Conservation (phyloP, 768 basidiomycete species). For the Boletales sp. region DNA sequence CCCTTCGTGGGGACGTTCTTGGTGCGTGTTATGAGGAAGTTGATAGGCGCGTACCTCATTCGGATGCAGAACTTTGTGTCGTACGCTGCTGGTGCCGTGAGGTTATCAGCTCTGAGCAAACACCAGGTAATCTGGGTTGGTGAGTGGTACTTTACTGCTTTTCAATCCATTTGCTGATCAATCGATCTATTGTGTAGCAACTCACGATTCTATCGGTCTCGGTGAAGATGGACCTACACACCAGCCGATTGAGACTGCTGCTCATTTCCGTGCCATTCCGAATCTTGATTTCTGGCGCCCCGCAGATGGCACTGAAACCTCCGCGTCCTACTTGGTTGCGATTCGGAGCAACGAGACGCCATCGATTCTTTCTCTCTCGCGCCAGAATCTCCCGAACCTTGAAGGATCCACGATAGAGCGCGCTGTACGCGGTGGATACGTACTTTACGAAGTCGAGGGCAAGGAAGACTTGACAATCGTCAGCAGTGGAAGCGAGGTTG, state of each 20-base stretch:
- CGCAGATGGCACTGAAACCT: constrained; percentile 97
- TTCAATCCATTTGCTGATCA: background rate
- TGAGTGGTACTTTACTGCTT: constrained; percentile 34
- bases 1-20: constrained; percentile 93
- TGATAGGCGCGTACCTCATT: constrained; percentile 7
- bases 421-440: constrained; percentile 84
- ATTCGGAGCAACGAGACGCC: constrained; percentile 74
- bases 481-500: constrained; percentile 84
- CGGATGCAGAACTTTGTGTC: constrained; percentile 79
- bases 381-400: constrained; percentile 92
- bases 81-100: constrained; percentile 89
- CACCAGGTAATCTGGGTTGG: constrained; percentile 94
- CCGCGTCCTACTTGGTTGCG: constrained; percentile 82
- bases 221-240: constrained; percentile 97
- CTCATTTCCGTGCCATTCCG: constrained; percentile 83
- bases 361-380: constrained; percentile 77
- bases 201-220: constrained; percentile 91
- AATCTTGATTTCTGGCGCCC: constrained; percentile 93
- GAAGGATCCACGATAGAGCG: constrained; percentile 83
- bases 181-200: constrained; percentile 45
- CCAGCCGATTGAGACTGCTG: constrained; percentile 89
- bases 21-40: constrained; percentile 37
- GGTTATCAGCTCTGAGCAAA: constrained; percentile 83
- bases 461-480: constrained; percentile 87
- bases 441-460: constrained; percentile 68